phyloP scores from a whole-genome alignment of 108 stramenopile species.

The Fragilaria crotonensis region DNA sequence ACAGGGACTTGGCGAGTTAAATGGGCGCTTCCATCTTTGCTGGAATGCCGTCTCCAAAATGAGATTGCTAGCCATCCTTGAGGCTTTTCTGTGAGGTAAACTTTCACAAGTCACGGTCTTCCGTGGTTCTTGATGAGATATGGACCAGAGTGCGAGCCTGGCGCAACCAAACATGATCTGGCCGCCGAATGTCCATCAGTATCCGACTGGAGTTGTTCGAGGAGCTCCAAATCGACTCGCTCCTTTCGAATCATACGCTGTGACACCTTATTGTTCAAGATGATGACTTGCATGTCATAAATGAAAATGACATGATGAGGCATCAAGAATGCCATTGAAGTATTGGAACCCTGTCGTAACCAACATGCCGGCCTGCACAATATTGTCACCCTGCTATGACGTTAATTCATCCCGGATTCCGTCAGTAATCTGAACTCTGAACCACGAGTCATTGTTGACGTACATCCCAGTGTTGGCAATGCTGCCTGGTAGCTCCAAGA shows the following conservation, averaged over 20 bases:
- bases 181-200: conserved; percentile 78
- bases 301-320: conserved; percentile 77
- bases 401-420: neutral
- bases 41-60: too few relatives aligned
- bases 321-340: conserved; percentile 55
- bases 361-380: too few relatives aligned
- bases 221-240: conserved; percentile 62
- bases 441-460: conserved; percentile 33
- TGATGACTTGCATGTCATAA: conserved; percentile 55
- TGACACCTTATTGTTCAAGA: conserved; percentile 76
- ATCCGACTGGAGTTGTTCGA: too few relatives aligned
- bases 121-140: conserved; percentile 77
- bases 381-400: too few relatives aligned
- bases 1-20: conserved; percentile 73
- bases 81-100: too few relatives aligned
- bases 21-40: conserved; percentile 71
- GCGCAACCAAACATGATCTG: conserved; percentile 86
- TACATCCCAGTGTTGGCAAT: conserved; percentile 75
- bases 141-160: conserved; percentile 67
- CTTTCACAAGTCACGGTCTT: conserved; percentile 86
- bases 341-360: conserved; percentile 9
- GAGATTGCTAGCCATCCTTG: too few relatives aligned
- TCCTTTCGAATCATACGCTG: conserved; percentile 73
- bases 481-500: conserved; percentile 76
- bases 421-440: conserved; percentile 10